Conservation (phyloP, 352 stramenopile genomes). For the Phytophthora sansomeana region DNA sequence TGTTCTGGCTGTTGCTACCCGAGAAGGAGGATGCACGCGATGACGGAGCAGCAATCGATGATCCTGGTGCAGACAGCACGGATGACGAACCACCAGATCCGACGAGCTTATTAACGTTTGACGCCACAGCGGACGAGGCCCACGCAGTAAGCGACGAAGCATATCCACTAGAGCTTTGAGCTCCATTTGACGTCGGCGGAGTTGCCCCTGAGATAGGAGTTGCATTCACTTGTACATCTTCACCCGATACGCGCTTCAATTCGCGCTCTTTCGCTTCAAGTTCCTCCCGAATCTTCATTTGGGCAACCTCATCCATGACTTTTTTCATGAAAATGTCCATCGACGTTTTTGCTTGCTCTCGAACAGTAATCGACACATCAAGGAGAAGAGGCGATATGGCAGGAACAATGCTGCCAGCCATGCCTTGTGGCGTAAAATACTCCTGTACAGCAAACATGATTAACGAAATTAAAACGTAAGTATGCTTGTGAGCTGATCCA, state of each 20-base stretch:
- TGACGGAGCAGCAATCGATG: constrained; percentile 19
- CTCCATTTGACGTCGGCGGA: constrained; percentile 26
- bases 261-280: constrained; percentile 68
- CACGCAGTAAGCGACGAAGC: constrained; percentile 78
- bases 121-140: constrained; percentile 71
- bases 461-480: constrained; percentile 14
- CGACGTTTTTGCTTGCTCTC: constrained; percentile 75
- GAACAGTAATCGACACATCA: constrained; percentile 81
- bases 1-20: constrained; percentile 25
- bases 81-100: constrained; percentile 45
- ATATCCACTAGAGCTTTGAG: constrained; percentile 55
- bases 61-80: constrained; percentile 21
- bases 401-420: constrained; percentile 78
- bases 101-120: constrained; percentile 77
- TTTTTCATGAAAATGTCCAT: constrained; percentile 89
- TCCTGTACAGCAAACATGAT: constrained; percentile 41
- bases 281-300: constrained; percentile 85
- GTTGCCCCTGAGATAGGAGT: constrained; percentile 9
- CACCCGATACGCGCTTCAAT: constrained; percentile 54
- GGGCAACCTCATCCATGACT: constrained; percentile 71
- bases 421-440: constrained; percentile 78
- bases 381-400: constrained; percentile 81
- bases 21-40: constrained; percentile 41
- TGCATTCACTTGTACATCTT: constrained; percentile 30
- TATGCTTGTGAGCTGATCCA: neutral